Evolutionary conservation across 352 stramenopile genomes (phyloP), one percentile per base, ranked within the genome.

Genomic region (Phytophthora agathidicida): DNA sequence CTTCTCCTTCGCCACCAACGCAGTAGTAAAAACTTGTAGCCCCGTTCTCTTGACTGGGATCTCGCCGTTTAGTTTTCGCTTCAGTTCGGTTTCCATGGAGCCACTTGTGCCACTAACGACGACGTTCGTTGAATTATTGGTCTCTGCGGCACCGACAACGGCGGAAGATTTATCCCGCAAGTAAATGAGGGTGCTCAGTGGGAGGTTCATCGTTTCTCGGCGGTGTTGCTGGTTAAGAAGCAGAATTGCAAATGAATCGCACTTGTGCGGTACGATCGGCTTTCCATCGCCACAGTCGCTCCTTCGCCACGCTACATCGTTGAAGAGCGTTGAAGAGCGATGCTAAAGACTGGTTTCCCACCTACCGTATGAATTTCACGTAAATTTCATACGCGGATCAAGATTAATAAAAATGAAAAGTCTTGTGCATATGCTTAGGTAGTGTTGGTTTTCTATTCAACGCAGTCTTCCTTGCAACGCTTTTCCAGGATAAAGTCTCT

Each of bases 171-270:
- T 48, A 7, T 46, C 53, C 33, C 53, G 53, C 8, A 55, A 24
- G 26, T 62, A 62, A 9, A 62, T 37, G 19, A 62, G 43, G 23
- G 42, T 43, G 35, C 53, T 61, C 8, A 55, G 42, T 13, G 51
- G 24, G 14, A 28, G 43, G n/a, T n/a, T n/a, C n/a, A 30, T 3
- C 20, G 16, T 24, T 26, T 62, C n/a, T 1, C 9, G 31, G n/a
- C 20, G 28, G n/a, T 26, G 8, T 26, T 59, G 41, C 24, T 10
- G 32, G 32, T 27, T 19, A 26, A 19, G 28, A 7, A 19, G 53
- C 19, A 19, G 28, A 47, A 55, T 30, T 41, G 43, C 17, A 62
- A 55, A 31, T 62, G 43, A 62, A 26, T n/a, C 14, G 10, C 45
- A 23, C 19, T 16, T 23, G 19, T 7, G 43, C 27, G 27, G 13